These are phyloP conservation scores for Maudiozyma turicensis DNA, from an alignment of 805 yeast genomes.

Conservation along the genomic window DNA sequence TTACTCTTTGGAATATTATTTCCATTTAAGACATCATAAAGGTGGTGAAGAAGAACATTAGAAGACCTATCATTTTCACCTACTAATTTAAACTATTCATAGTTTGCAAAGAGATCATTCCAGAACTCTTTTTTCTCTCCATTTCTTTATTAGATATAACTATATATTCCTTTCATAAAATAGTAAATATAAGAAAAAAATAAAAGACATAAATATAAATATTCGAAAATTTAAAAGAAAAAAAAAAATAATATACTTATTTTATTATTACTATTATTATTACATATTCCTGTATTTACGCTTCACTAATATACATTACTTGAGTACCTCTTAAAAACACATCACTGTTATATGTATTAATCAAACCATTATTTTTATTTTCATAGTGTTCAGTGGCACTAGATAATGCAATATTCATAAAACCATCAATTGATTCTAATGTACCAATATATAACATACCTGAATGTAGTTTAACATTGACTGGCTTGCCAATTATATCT, in stretches of 20 bases:
- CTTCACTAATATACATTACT: slow-evolving; percentile 30
- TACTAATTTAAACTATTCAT: background rate
- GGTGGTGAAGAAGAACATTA: slow-evolving; percentile 27
- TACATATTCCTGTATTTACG: slow-evolving; percentile 4
- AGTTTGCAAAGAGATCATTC: background rate
- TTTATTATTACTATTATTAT: background rate
- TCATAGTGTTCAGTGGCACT: slow-evolving; percentile 53
- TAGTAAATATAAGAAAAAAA: background rate
- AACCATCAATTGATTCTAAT: slow-evolving; percentile 88
- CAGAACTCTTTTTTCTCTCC: background rate
- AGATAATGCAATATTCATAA: slow-evolving; percentile 87
- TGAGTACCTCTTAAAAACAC: slow-evolving; percentile 31
- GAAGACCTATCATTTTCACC: background rate
- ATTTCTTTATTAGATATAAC: background rate
- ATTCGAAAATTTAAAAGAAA: background rate
- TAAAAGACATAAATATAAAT: background rate
- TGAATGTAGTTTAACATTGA: slow-evolving; percentile 73
- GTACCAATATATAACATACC: slow-evolving; percentile 76
- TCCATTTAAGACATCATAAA: slow-evolving; percentile 67
- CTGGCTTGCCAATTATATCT: slow-evolving; percentile 68
- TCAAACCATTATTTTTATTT: slow-evolving; percentile 22
- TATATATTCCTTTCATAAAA: slow-evolving; percentile 2
- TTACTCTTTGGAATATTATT: slow-evolving; percentile 86
- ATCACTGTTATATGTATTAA: slow-evolving; percentile 25
- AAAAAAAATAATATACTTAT: background rate